Evolutionary conservation across 177 flowering plant species (phyloP), one percentile per base, ranked within the genome.

Genomic region (Vitis hybrid): DNA sequence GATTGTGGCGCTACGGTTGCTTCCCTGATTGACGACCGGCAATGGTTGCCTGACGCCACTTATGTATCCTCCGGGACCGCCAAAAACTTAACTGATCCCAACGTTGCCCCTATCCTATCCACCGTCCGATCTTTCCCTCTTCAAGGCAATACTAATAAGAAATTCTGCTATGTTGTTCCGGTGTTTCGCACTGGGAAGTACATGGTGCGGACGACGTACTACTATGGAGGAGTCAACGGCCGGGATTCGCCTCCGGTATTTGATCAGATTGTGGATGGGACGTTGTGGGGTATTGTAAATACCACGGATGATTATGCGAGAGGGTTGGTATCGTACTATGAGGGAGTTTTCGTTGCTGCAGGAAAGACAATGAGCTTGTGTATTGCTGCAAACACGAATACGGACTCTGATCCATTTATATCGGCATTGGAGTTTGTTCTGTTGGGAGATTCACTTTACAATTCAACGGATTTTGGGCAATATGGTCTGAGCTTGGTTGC

Each of bases 221-320:
- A 77, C 80, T 91, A 93, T 60, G 97, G 96, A 10, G 94, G 86
- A 11, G 62, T 91, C 40, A 87, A 90, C 56, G 93, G 91, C 56
- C 57, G 11, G 8, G 69, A 49, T 21, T 69, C 75, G 30, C 93
- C 98, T 15, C 98, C 98, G 23, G 96, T 93, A 15, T 95, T 95
- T 61, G 96, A 95, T 68, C 99, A 89, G 80, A 87, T 93, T 14
- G 89, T 95, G 5, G 99, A 93, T 58, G 98, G 97, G 54, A 91
- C 98, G 0, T 19, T 89, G 2, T 95, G 97, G 97, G 64, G 87
- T 54, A 70, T 82, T 66, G 99, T 95, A 67, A 91, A 95, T 64
- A 95, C 99, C 1, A 88, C 97, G 1, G 86, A 74, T 64, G 97
- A 95, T 80, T 90, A 87, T 72, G 63, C 58, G 5, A 70, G 56